These are phyloP conservation scores for Aspergillus sclerotioniger DNA, from an alignment of 495 filamentous ascomycete genomes.

Conservation along the genomic window DNA sequence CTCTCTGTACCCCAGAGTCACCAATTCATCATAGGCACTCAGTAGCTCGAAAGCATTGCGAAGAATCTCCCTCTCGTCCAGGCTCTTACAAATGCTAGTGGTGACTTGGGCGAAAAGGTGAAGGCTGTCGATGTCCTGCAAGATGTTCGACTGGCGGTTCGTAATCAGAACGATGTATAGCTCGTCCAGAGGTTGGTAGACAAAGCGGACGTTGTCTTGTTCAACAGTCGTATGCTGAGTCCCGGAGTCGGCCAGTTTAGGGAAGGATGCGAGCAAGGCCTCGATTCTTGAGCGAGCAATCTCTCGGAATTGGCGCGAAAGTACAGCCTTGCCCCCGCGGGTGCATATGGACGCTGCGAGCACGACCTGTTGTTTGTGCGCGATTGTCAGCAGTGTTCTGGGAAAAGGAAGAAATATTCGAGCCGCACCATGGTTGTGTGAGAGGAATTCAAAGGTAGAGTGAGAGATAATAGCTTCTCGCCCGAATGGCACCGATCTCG, in stretches of 20 bases:
- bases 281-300: constrained; percentile 95
- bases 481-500: not conserved
- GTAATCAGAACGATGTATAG: constrained; percentile 99
- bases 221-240: constrained; percentile 98
- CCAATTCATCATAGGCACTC: constrained; percentile 93
- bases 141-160: constrained; percentile 97
- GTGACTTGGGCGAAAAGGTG: constrained; percentile 97
- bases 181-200: constrained; percentile 98
- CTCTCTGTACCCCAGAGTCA: constrained; percentile 91
- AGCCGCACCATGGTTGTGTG: constrained; percentile 21
- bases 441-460: not conserved
- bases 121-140: constrained; percentile 97
- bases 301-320: constrained; percentile 94
- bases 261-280: constrained; percentile 92
- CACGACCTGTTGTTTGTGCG: constrained; percentile 68
- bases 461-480: not conserved
- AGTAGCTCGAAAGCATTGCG: constrained; percentile 94
- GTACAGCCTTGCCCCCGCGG: constrained; percentile 92
- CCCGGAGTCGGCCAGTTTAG: constrained; percentile 89
- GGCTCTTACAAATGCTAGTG: constrained; percentile 88
- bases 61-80: constrained; percentile 92
- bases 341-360: constrained; percentile 99
- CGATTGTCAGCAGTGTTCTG: constrained; percentile 22
- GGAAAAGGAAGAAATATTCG: constrained; percentile 4
- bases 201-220: constrained; percentile 98